These are phyloP conservation scores for Neurospora sp. DNA, from an alignment of 495 filamentous ascomycete genomes.

Conservation along the genomic window DNA sequence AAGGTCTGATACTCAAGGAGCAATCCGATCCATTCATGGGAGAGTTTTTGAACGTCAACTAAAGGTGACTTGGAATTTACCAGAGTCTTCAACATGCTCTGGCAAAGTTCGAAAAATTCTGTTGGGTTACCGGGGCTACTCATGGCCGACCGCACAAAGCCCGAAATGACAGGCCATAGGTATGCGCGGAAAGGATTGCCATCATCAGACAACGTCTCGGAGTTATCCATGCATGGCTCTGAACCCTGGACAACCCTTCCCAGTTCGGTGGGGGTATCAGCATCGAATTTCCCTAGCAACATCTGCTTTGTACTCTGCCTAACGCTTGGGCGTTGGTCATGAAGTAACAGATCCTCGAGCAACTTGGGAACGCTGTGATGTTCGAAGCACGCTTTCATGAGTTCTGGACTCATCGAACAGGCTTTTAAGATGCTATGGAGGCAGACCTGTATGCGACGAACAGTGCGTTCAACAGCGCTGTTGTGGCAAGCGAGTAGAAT, in stretches of 20 bases:
- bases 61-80: slow-evolving; percentile 37
- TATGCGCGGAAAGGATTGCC: slow-evolving; percentile 22
- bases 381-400: slow-evolving; percentile 49
- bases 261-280: not conserved
- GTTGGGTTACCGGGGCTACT: slow-evolving; percentile 25
- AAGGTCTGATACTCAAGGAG: slow-evolving; percentile 21
- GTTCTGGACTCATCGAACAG: slow-evolving; percentile 44
- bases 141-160: slow-evolving; percentile 30
- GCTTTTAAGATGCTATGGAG: slow-evolving; percentile 57
- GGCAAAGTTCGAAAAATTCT: slow-evolving; percentile 35
- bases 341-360: slow-evolving; percentile 30
- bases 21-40: slow-evolving; percentile 11
- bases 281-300: slow-evolving; percentile 20
- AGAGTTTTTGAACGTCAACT: slow-evolving; percentile 33
- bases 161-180: slow-evolving; percentile 39
- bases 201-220: not conserved
- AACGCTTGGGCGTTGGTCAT: slow-evolving; percentile 28
- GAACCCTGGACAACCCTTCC: not conserved
- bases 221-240: not conserved
- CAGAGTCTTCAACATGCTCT: slow-evolving; percentile 45
- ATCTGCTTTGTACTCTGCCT: slow-evolving; percentile 30
- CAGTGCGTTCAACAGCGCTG: not conserved
- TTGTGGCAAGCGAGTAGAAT: slow-evolving; percentile 15
- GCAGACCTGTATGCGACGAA: slow-evolving; percentile 27
- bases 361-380: slow-evolving; percentile 22